A percentile compares a stretch with the other conserved stretches of the same genome.
phyloP scores from a whole-genome alignment of 768 basidiomycete genomes.

The Cantharellus anzutake region DNA sequence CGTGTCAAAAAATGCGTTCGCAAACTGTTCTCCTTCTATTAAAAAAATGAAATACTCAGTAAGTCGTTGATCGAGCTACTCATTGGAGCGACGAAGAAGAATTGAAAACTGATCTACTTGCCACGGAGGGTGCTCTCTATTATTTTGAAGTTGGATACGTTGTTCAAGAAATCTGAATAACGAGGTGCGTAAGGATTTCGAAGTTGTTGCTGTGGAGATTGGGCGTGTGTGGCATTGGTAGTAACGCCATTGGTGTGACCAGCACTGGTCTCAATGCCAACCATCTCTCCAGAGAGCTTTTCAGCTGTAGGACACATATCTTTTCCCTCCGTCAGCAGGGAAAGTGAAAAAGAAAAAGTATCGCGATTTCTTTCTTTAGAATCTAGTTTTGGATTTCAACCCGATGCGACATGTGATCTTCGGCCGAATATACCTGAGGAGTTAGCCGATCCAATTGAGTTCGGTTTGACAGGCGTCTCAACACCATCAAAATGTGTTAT shows the following conservation, averaged over 20 bases:
- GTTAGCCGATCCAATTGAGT: no score
- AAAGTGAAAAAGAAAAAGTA: no score
- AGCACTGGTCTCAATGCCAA: background rate
- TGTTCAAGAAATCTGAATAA: conserved; percentile 84
- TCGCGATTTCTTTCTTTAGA: no score
- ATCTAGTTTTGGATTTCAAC: no score
- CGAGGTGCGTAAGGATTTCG: conserved; percentile 74
- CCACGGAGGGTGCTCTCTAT: conserved; percentile 94
- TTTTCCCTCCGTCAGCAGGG: no score
- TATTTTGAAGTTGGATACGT: conserved; percentile 85
- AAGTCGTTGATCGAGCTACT: background rate
- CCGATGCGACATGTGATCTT: no score
- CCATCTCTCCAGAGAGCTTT: background rate
- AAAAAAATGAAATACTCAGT: background rate
- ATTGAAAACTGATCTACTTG: conserved; percentile 18
- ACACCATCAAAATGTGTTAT: no score
- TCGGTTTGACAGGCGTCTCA: no score
- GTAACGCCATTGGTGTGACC: background rate
- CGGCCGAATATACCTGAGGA: no score
- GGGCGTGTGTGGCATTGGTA: conserved; percentile 6
- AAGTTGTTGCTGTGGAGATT: conserved; percentile 1
- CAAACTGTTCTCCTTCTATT: conserved; percentile 94
- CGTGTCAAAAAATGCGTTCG: conserved; percentile 98
- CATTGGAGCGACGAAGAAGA: background rate
- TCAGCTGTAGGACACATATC: background rate